Evolutionary conservation across 2,329 filamentous ascomycete species (phyloP).

Genomic region (Penicillium brevicompactum): DNA sequence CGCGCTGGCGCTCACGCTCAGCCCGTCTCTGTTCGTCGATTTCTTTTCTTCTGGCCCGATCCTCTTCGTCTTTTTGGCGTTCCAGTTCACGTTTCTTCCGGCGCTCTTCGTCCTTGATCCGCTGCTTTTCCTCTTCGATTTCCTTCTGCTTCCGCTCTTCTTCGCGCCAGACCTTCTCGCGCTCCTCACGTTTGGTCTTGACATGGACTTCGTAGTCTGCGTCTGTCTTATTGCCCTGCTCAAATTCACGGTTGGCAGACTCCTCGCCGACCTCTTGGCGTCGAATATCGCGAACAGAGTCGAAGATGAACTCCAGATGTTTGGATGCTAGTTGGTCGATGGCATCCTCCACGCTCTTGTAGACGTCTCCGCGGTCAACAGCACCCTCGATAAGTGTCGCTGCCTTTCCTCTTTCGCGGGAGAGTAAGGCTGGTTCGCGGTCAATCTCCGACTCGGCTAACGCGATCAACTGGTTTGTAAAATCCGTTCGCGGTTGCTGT

Average conservation of each 20-base stretch:
- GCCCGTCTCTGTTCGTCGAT: conserved; percentile 51
- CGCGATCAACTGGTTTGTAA: conserved; percentile 55
- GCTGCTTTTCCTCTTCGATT: conserved; percentile 46
- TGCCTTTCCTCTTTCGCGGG: conserved; percentile 63
- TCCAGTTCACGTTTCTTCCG: conserved; percentile 47
- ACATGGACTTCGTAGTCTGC: conserved; percentile 61
- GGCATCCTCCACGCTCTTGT: conserved; percentile 58
- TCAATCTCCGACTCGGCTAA: conserved; percentile 64
- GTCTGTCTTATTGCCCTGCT: conserved; percentile 60
- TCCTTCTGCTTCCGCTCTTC: conserved; percentile 56
- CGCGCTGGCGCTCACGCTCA: conserved; percentile 53
- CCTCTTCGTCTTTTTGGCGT: conserved; percentile 47
- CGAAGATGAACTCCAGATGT: conserved; percentile 56
- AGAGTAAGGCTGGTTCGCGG: conserved; percentile 61
- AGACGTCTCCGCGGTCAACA: conserved; percentile 64
- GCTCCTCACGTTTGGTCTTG: conserved; percentile 53
- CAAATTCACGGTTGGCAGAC: conserved; percentile 55
- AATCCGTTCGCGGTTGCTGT: conserved; percentile 55
- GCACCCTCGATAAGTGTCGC: conserved; percentile 66
- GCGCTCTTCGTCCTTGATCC: conserved; percentile 45
- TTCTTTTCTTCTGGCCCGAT: conserved; percentile 53
- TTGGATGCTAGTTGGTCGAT: conserved; percentile 58
- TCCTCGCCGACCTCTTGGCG: conserved; percentile 61
- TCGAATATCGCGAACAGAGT: conserved; percentile 59
- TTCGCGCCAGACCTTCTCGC: conserved; percentile 53